These are phyloP conservation scores for Pseudopithomyces chartarum DNA, from an alignment of 2,329 filamentous ascomycete species.

Conservation along the genomic window DNA sequence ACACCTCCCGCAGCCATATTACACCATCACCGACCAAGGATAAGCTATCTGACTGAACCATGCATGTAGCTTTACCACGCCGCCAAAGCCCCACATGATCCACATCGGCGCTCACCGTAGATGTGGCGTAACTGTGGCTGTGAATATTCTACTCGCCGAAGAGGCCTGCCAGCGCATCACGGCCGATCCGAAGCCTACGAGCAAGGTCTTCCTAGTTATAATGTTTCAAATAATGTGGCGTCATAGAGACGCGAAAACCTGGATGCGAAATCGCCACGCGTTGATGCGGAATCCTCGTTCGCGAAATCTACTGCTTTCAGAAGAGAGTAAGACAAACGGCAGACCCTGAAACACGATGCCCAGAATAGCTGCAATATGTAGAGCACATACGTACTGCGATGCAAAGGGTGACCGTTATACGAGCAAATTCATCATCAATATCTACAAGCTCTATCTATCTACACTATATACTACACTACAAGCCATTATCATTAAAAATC, in stretches of 20 bases:
- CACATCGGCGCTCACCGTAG: neutral
- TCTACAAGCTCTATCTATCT: neutral
- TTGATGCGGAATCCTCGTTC: no score
- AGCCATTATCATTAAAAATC: conserved; percentile 21
- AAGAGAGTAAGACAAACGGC: no score
- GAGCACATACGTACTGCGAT: no score
- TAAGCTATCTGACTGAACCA: no score
- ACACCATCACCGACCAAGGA: no score
- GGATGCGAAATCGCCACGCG: neutral
- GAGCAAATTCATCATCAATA: neutral
- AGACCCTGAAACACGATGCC: neutral
- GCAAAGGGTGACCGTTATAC: neutral
- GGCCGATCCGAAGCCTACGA: neutral
- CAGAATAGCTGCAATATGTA: no score
- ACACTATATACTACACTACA: conserved; percentile 15
- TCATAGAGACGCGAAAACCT: neutral
- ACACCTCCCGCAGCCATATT: no score
- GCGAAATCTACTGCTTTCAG: no score
- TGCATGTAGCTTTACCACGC: neutral
- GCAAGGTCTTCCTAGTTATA: neutral
- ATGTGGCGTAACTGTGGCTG: conserved; percentile 6
- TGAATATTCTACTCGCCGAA: neutral
- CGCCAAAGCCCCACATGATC: neutral
- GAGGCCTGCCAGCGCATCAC: neutral
- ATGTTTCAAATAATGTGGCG: neutral